Base-by-base conservation (phyloP, 331 rosid genomes). In the Arachis monticola region DNA sequence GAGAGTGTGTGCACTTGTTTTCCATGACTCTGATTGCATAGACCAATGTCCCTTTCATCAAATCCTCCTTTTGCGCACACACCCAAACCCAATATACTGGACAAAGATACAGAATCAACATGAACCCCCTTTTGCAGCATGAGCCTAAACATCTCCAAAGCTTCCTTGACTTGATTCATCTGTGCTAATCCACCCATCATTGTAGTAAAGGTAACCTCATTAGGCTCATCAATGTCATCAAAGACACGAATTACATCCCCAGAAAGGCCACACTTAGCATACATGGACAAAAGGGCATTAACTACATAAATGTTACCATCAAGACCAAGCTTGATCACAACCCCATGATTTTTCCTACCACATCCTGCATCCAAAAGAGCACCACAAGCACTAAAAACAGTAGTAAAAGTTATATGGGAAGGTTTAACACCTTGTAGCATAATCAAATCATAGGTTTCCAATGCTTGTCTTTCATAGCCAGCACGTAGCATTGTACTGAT, bases 131-230 rank as follows among this genome's bases (percentile, higher is more conserved):
- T 89, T 79, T 93, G 83, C 69, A 83, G 67, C 93, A 92, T 92
- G 75, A 85, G 45, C 60, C 87, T 82, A 73, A 88, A 88, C 88
- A 85, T 72, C 32, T 83, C 83, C 12, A 65, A 80, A 66, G 93
- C 92, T 79, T 89, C 92, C 65, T 27, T 40, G 4, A 78, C 85
- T 60, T 82, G 83, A 69, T 81, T 76, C 0, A 83, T 85, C 30
- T 67, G 83, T 4, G 84, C 81, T 53, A 92, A 83, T 1, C 90
- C 96, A 59, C 85, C 74, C 88, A 92, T 88, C 88, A 92, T 77
- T 32, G 92, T 84, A 0, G 97, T 92, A 80, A 92, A 89, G 60
- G 96, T 83, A 80, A 92, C 93, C 83, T 88, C 93, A 75, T 89
- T 92, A 42, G 88, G 96, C 46, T 92, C 89, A 60, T 42, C 42